Conservation (phyloP, 805 yeast species). For the Blastobotrys muscicola region DNA sequence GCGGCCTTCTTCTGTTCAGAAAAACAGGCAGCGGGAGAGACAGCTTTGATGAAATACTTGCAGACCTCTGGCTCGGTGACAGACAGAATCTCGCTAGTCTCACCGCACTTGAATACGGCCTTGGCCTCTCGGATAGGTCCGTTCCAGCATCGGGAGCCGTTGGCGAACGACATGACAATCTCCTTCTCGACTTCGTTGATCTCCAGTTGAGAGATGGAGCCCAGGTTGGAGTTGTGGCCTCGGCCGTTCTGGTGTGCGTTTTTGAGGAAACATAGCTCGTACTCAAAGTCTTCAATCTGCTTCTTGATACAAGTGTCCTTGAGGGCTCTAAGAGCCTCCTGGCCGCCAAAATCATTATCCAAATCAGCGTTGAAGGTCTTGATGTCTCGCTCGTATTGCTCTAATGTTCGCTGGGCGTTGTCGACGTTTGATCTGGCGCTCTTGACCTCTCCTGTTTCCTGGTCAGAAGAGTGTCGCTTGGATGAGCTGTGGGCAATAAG, state of each 20-base stretch:
- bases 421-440: constrained; percentile 14
- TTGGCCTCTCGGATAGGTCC: constrained; percentile 76
- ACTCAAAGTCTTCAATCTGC: constrained; percentile 60
- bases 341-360: constrained; percentile 40
- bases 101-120: constrained; percentile 61
- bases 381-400: constrained; percentile 11
- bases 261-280: constrained; percentile 51
- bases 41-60: constrained; percentile 46
- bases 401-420: constrained; percentile 11
- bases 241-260: constrained; percentile 47
- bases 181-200: constrained; percentile 22
- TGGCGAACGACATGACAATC: constrained; percentile 34
- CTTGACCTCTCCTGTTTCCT: constrained; percentile 10
- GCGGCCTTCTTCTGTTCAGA: background rate
- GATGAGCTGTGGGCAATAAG: too few species aligned
- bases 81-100: constrained; percentile 40
- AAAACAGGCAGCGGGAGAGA: constrained; percentile 24
- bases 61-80: constrained; percentile 89
- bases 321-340: constrained; percentile 54
- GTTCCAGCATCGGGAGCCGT: constrained; percentile 87
- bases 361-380: constrained; percentile 16
- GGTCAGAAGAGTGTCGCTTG: background rate
- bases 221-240: constrained; percentile 43
- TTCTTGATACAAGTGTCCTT: constrained; percentile 38
- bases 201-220: constrained; percentile 28